Conservation (phyloP, 345 rosid species). For the Microcos paniculata region DNA sequence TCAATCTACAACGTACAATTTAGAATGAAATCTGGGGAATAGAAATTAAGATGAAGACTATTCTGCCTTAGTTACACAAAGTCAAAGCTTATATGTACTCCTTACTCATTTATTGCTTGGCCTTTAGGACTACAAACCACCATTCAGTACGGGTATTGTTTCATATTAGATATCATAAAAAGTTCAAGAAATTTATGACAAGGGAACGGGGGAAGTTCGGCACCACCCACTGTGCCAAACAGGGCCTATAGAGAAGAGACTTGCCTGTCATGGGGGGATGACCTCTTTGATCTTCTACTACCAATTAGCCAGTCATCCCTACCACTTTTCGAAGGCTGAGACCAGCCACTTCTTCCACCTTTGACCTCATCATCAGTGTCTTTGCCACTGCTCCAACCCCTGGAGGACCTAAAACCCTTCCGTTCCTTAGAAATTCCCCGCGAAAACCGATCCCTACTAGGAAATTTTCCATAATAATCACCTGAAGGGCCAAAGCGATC, state of each 20-base stretch:
- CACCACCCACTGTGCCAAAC: background rate
- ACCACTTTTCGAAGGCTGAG: conserved; percentile 52
- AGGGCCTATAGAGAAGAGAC: background rate
- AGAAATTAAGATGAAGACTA: too few species aligned
- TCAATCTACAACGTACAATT: background rate
- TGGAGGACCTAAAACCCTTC: conserved; percentile 53
- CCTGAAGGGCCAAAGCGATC: conserved; percentile 71
- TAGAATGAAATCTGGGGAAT: background rate
- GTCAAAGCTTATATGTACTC: background rate
- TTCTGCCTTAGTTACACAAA: background rate
- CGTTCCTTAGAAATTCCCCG: conserved; percentile 45
- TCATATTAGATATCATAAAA: background rate
- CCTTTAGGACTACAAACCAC: background rate
- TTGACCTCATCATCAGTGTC: conserved; percentile 47
- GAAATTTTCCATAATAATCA: conserved; percentile 82
- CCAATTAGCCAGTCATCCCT: conserved; percentile 79
- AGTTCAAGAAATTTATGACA: background rate
- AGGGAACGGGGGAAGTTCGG: background rate
- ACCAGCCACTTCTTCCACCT: conserved; percentile 67
- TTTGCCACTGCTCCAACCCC: conserved; percentile 61
- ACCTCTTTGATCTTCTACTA: conserved; percentile 60
- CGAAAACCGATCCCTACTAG: conserved; percentile 68
- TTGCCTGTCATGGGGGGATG: conserved; percentile 61
- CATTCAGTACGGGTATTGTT: background rate
- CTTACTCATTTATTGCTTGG: background rate